Conservation (phyloP, 2,329 filamentous ascomycete genomes). For the Xylariaceae sp. region DNA sequence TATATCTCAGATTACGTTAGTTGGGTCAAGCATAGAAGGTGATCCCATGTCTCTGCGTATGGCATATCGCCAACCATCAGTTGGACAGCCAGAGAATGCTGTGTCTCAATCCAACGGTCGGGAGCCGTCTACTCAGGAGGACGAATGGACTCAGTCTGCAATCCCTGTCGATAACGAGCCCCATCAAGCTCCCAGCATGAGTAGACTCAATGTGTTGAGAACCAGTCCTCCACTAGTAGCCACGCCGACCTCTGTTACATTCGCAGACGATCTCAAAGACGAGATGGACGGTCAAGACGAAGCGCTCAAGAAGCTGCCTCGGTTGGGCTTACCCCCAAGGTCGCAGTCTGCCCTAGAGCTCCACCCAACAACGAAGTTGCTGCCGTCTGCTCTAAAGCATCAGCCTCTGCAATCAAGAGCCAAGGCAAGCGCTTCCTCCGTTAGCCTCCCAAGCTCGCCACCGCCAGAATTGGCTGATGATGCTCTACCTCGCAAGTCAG, state of each 20-base stretch:
- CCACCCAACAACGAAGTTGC: conserved; percentile 25
- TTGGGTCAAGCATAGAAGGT: conserved; percentile 1
- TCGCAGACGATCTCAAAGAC: conserved; percentile 16
- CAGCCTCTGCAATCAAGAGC: conserved; percentile 31
- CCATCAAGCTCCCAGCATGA: conserved; percentile 6
- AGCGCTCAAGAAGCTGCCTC: conserved; percentile 3
- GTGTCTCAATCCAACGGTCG: conserved; percentile 4
- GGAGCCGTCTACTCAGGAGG: conserved; percentile 10
- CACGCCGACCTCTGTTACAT: conserved; percentile 18
- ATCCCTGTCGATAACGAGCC: conserved; percentile 22
- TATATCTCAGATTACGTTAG: conserved; percentile 4
- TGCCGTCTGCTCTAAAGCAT: conserved; percentile 34
- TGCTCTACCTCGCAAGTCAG: conserved; percentile 20
- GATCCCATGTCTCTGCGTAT: conserved; percentile 11
- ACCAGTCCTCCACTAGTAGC: conserved; percentile 14
- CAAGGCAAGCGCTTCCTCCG: conserved; percentile 16
- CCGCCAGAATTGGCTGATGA: conserved; percentile 20
- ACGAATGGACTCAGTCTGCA: conserved; percentile 22
- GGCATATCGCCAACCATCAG: conserved; percentile 4
- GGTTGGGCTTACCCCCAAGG: conserved; percentile 13
- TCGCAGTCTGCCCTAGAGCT: conserved; percentile 26
- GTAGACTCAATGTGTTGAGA: conserved; percentile 3
- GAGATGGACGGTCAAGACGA: conserved; percentile 11
- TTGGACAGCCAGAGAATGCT: conserved; percentile 8
- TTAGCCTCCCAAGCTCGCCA: conserved; percentile 24